These are phyloP conservation scores for Kalmanozyma brasiliensis DNA, from an alignment of 1,284 basidiomycete genomes.

Conservation along the genomic window DNA sequence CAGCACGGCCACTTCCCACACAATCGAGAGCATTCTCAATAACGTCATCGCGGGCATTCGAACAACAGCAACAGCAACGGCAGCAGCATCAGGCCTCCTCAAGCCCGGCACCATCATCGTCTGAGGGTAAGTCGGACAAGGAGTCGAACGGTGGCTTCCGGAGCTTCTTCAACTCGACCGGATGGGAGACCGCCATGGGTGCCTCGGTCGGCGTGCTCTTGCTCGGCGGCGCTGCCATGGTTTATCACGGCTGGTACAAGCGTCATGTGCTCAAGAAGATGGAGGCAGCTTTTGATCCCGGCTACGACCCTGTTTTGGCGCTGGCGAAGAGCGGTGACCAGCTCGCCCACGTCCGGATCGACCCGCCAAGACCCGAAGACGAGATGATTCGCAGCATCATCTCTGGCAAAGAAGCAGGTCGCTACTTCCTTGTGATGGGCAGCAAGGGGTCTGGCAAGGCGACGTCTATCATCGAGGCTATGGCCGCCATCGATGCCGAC, in stretches of 20 bases:
- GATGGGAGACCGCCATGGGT: conserved; percentile 64
- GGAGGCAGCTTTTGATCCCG: conserved; percentile 60
- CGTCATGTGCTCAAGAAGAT: conserved; percentile 58
- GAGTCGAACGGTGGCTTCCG: conserved; percentile 33
- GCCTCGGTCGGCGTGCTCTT: conserved; percentile 59
- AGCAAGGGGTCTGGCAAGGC: conserved; percentile 63
- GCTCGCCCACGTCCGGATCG: conserved; percentile 52
- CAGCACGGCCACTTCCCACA: not conserved
- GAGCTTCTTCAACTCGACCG: conserved; percentile 59
- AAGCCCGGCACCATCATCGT: conserved; percentile 9
- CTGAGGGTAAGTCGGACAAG: conserved; percentile 16
- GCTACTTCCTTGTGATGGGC: conserved; percentile 63
- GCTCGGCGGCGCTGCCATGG: conserved; percentile 59
- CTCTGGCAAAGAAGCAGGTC: conserved; percentile 55
- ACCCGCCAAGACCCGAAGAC: conserved; percentile 53
- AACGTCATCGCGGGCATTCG: conserved; percentile 5
- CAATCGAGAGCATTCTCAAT: conserved; percentile 9
- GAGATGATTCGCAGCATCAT: conserved; percentile 60
- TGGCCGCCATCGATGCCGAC: conserved; percentile 56
- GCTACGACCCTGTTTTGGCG: conserved; percentile 61
- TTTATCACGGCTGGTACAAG: conserved; percentile 62
- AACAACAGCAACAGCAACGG: conserved; percentile 6
- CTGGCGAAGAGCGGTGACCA: conserved; percentile 54
- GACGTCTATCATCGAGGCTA: conserved; percentile 61
- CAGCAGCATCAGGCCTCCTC: not conserved